These are phyloP conservation scores for Chlorella sp. DNA, from an alignment of 139 green algal species.

Conservation along the genomic window DNA sequence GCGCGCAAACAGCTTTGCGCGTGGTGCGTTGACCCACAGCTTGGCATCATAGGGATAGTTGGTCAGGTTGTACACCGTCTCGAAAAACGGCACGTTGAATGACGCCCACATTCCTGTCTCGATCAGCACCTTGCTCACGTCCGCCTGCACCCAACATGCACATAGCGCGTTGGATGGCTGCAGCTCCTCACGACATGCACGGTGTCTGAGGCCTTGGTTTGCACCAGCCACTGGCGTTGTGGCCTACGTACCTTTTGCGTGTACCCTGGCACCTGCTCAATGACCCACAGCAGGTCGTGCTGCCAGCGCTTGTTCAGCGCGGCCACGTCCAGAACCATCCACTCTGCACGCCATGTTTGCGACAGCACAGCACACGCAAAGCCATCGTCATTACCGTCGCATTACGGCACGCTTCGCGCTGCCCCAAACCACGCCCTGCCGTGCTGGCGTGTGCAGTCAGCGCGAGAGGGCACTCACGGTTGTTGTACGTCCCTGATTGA, in stretches of 20 bases:
- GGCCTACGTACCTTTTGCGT: background rate
- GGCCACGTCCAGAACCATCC: slow-evolving; percentile 32
- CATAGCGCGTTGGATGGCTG: too few relatives aligned
- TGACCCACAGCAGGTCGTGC: slow-evolving; percentile 53
- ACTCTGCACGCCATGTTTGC: slow-evolving; percentile 13
- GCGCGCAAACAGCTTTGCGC: slow-evolving; percentile 24
- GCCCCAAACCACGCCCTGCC: too few relatives aligned
- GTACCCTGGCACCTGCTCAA: slow-evolving; percentile 58
- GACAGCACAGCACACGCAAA: background rate
- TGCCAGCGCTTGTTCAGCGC: slow-evolving; percentile 3
- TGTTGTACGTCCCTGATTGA: slow-evolving; percentile 79
- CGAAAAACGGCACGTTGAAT: slow-evolving; percentile 59
- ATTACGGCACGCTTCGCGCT: too few relatives aligned
- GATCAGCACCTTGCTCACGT: slow-evolving; percentile 24
- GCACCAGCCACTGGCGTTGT: too few relatives aligned
- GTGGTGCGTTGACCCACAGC: slow-evolving; percentile 15
- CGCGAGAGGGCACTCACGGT: too few relatives aligned
- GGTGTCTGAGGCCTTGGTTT: too few relatives aligned
- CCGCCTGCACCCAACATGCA: slow-evolving; percentile 18
- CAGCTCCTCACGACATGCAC: too few relatives aligned
- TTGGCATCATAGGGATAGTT: slow-evolving; percentile 14
- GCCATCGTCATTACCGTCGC: too few relatives aligned
- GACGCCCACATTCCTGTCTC: slow-evolving; percentile 26
- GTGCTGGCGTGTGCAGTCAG: too few relatives aligned
- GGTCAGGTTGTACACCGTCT: slow-evolving; percentile 31